Conservation (phyloP, 2,329 filamentous ascomycete genomes). For the Aspergillus caelatus region DNA sequence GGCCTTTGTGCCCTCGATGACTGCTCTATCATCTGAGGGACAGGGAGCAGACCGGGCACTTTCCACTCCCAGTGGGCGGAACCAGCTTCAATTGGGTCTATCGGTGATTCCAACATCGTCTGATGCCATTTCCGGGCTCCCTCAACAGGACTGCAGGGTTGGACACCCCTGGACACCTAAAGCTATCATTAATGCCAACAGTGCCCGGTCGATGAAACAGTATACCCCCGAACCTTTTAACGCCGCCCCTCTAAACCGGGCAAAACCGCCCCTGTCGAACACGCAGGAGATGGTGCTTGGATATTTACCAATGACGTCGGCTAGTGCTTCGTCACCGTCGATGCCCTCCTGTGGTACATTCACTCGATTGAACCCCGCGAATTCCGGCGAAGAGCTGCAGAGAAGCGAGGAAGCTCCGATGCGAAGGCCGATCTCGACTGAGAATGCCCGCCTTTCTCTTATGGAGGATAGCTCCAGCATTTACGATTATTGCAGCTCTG, state of each 20-base stretch:
- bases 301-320: constrained; percentile 29
- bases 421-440: constrained; percentile 24
- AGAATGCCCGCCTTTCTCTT: constrained; percentile 26
- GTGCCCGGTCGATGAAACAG: constrained; percentile 23
- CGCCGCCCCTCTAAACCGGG: constrained; percentile 21
- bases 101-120: constrained; percentile 17
- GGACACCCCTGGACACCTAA: constrained; percentile 21
- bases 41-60: constrained; percentile 38
- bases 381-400: constrained; percentile 24
- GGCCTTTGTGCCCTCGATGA: constrained; percentile 13
- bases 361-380: constrained; percentile 21
- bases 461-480: constrained; percentile 37
- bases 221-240: constrained; percentile 26
- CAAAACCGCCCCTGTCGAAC: constrained; percentile 22
- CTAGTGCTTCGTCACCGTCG: constrained; percentile 18
- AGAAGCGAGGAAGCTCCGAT: constrained; percentile 16
- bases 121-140: constrained; percentile 21
- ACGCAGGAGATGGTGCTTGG: constrained; percentile 34
- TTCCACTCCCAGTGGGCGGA: constrained; percentile 36
- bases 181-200: constrained; percentile 8
- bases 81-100: constrained; percentile 21
- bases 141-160: constrained; percentile 25
- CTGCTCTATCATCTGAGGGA: constrained; percentile 25
- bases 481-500: constrained; percentile 44
- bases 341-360: constrained; percentile 16